Conservation (phyloP, 768 basidiomycete species). For the Saitozyma podzolica region DNA sequence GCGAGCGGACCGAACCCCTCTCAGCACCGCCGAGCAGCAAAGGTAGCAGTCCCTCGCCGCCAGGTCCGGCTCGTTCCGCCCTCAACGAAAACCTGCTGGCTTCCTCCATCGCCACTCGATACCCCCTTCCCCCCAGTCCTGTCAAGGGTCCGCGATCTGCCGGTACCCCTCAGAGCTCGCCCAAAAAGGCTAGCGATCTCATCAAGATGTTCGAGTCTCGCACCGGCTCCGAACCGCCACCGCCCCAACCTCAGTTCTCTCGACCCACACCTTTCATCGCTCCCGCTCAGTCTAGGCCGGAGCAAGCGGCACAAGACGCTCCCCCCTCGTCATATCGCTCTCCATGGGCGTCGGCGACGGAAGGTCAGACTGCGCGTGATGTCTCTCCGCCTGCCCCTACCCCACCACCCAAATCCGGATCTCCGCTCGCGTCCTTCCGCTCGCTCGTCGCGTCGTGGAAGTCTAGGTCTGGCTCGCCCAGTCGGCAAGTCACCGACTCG, state of each 20-base stretch:
- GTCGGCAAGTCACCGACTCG: slow-evolving; percentile 12
- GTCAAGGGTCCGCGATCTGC: slow-evolving; percentile 21
- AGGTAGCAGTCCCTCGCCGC: slow-evolving; percentile 9
- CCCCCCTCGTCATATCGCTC: slow-evolving; percentile 7
- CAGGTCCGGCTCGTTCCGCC: slow-evolving; percentile 1
- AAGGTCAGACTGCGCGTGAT: not conserved
- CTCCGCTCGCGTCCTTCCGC: slow-evolving; percentile 30
- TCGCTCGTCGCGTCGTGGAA: slow-evolving; percentile 43
- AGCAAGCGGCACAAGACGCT: not conserved
- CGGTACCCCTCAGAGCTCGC: slow-evolving; percentile 18
- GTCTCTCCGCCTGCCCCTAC: slow-evolving; percentile 5
- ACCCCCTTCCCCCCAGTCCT: slow-evolving; percentile 35
- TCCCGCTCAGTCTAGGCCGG: not conserved
- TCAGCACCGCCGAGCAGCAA: slow-evolving; percentile 9
- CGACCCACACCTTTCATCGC: slow-evolving; percentile 2
- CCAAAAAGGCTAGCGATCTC: slow-evolving; percentile 40
- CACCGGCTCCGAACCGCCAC: slow-evolving; percentile 3
- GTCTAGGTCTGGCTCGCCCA: slow-evolving; percentile 29
- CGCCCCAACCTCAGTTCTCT: slow-evolving; percentile 12
- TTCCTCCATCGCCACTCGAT: slow-evolving; percentile 24
- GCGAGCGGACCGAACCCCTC: slow-evolving; percentile 35
- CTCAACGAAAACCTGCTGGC: slow-evolving; percentile 3
- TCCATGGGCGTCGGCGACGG: slow-evolving; percentile 4
- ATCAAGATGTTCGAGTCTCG: slow-evolving; percentile 41
- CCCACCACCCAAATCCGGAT: slow-evolving; percentile 27